Evolutionary conservation across 129 eudicot genomes (phyloP).

Genomic region (Flaveria linearis): DNA sequence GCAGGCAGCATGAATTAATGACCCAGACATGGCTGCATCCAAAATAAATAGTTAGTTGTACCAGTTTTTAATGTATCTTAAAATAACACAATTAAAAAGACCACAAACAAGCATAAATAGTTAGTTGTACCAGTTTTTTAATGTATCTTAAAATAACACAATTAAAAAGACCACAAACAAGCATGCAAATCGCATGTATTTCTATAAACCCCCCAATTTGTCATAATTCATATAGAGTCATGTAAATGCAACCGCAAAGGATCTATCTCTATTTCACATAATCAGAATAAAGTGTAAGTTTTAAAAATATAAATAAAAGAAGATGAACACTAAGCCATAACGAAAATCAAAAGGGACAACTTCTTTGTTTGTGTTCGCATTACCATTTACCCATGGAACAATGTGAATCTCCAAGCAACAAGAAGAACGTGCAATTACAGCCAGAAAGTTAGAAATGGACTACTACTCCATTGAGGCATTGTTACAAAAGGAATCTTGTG

Average conservation of each 20-base stretch:
- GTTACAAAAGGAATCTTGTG: background rate
- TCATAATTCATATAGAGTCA: background rate
- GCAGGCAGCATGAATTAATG: constrained; percentile 65
- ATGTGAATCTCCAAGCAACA: background rate
- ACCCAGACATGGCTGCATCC: constrained; percentile 64
- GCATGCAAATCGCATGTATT: background rate
- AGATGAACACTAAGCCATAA: background rate
- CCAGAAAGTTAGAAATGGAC: too few relatives aligned
- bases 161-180: background rate
- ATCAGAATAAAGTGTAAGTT: background rate
- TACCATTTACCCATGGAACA: background rate
- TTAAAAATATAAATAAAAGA: background rate
- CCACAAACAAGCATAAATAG: constrained; percentile 19
- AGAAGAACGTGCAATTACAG: too few relatives aligned
- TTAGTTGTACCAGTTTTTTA: background rate
- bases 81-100: background rate
- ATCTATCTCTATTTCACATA: background rate
- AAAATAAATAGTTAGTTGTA: constrained; percentile 21
- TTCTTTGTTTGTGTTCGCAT: background rate
- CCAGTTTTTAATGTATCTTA: background rate
- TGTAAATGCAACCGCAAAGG: background rate
- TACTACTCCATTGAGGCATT: too few relatives aligned
- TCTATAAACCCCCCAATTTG: background rate
- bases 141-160: background rate
- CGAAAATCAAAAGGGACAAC: background rate